These are phyloP conservation scores for Alternaria sp. DNA, from an alignment of 2,329 filamentous ascomycete species.

Conservation along the genomic window DNA sequence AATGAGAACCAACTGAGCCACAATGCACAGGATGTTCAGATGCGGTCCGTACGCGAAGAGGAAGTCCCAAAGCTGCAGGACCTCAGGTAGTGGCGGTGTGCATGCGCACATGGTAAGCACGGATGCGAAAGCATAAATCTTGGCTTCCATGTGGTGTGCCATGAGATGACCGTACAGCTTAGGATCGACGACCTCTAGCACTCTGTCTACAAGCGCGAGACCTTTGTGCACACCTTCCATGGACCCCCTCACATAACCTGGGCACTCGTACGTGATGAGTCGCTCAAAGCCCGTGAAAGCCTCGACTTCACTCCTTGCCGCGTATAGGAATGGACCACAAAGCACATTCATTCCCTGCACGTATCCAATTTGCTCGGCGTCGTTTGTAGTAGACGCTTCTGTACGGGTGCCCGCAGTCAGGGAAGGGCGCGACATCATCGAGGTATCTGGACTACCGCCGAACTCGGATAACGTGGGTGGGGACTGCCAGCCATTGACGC, in stretches of 20 bases:
- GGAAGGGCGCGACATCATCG: conserved; percentile 45
- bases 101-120: conserved; percentile 95
- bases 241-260: conserved; percentile 90
- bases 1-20: conserved; percentile 91
- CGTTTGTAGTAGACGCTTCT: conserved; percentile 46
- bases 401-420: conserved; percentile 37
- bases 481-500: conserved; percentile 60
- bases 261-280: conserved; percentile 86
- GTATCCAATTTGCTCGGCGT: conserved; percentile 80
- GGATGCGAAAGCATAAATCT: conserved; percentile 95
- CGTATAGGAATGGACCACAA: conserved; percentile 93
- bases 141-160: conserved; percentile 85
- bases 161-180: conserved; percentile 86
- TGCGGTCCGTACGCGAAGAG: conserved; percentile 95
- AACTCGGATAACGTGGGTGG: conserved; percentile 59
- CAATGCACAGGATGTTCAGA: conserved; percentile 94
- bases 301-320: conserved; percentile 91
- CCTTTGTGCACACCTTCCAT: conserved; percentile 98
- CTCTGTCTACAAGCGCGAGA: conserved; percentile 88
- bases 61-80: conserved; percentile 95
- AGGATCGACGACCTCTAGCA: conserved; percentile 88
- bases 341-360: conserved; percentile 99
- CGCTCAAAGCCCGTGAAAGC: conserved; percentile 91
- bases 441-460: conserved; percentile 58
- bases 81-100: conserved; percentile 92